Evolutionary conservation across 2,329 filamentous ascomycete species (phyloP).

Genomic region (Colletotrichum caudatum): DNA sequence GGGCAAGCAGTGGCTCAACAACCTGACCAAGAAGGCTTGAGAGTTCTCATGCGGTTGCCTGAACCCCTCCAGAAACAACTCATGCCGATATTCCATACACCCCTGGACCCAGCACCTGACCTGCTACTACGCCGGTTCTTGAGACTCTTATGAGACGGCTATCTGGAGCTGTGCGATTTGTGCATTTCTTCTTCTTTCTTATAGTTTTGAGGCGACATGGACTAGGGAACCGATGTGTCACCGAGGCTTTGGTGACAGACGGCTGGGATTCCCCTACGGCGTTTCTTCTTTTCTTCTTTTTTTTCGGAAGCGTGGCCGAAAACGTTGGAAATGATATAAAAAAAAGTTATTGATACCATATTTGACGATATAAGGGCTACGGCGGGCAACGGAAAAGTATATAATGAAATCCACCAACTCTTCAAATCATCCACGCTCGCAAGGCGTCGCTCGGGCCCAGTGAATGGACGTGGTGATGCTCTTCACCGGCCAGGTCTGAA

Average conservation of each 20-base stretch:
- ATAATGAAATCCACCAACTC: background rate
- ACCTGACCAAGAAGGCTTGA: constrained; percentile 63
- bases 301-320: constrained; percentile 1
- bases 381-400: background rate
- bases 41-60: constrained; percentile 35
- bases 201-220: background rate
- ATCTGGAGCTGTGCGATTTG: background rate
- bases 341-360: constrained; percentile 40
- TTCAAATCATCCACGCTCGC: background rate
- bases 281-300: background rate
- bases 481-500: background rate
- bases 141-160: background rate
- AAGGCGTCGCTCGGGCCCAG: no score
- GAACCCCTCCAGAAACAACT: background rate
- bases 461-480: background rate
- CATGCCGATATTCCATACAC: background rate
- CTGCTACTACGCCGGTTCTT: background rate
- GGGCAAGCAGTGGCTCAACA: constrained; percentile 63
- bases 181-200: background rate
- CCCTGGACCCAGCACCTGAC: background rate
- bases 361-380: background rate
- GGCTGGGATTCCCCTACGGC: background rate
- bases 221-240: background rate
- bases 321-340: constrained; percentile 33
- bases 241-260: background rate